Evolutionary conservation across 495 filamentous ascomycete genomes (phyloP).

Genomic region (Trichocladium uniseriatum): DNA sequence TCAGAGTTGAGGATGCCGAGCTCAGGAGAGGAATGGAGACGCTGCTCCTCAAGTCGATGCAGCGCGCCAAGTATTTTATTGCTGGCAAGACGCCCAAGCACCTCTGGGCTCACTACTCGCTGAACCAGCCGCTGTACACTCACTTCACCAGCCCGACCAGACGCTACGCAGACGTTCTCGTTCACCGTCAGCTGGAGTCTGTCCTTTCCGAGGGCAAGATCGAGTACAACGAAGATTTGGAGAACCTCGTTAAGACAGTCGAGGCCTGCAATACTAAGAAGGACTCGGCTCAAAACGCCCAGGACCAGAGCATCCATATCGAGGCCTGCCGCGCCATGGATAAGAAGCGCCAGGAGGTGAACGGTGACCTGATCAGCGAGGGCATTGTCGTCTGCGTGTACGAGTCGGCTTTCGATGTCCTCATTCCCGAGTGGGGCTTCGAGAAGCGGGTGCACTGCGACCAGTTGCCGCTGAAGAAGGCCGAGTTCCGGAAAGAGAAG

Average conservation of each 20-base stretch:
- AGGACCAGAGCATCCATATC: constrained; percentile 98
- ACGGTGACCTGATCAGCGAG: constrained; percentile 90
- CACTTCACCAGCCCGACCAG: constrained; percentile 95
- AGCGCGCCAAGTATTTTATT: constrained; percentile 89
- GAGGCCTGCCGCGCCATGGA: constrained; percentile 95
- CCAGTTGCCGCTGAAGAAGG: constrained; percentile 95
- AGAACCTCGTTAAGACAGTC: constrained; percentile 81
- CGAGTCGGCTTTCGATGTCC: constrained; percentile 95
- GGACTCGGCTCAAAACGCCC: constrained; percentile 92
- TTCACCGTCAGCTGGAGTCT: constrained; percentile 89
- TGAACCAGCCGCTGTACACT: constrained; percentile 90
- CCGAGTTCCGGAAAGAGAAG: constrained; percentile 92
- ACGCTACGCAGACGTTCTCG: constrained; percentile 88
- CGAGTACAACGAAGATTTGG: constrained; percentile 83
- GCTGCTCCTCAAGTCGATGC: constrained; percentile 84
- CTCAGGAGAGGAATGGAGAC: constrained; percentile 98
- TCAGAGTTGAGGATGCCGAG: constrained; percentile 77
- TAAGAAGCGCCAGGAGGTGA: constrained; percentile 69
- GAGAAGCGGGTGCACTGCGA: constrained; percentile 99
- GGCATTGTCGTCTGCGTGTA: constrained; percentile 96
- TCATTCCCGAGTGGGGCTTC: constrained; percentile 96
- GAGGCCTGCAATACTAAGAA: constrained; percentile 99
- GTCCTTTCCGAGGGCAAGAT: constrained; percentile 71
- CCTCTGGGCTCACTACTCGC: constrained; percentile 73
- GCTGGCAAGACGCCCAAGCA: constrained; percentile 62